Base-by-base conservation (phyloP, 2,329 filamentous ascomycete species). In the Pseudocercospora fijiensis region DNA sequence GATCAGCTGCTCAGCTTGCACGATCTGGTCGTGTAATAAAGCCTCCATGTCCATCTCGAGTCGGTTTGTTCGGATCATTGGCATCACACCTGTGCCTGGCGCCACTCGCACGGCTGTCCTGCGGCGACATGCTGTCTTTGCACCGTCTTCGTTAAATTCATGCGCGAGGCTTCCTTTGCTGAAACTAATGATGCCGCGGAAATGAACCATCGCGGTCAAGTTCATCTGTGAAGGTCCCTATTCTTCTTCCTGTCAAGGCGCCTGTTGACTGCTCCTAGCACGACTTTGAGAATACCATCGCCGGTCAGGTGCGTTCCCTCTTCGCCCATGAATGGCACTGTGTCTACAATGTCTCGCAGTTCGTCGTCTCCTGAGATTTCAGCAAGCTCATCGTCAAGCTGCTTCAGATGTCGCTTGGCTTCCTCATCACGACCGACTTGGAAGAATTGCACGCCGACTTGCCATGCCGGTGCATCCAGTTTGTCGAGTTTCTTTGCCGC, bases 361-460 rank as follows among this genome's bases (percentile, higher is more conserved):
- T 83, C 81, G 28, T 82, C 79, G 28, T 83, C 78, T 26, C 81
- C 79, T n/a, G 78, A 72, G 28, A 85, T 72, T 47, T 84, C 81
- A 1, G 78, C 80, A 37, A 95, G 78, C 3, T 84, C 84, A 75
- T 97, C 90, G 73, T 98, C 94, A 7, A 98, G 82, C 53, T 88
- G 82, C 69, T 84, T 80, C 43, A 98, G 81, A 61, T 89, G 86
- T 68, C 82, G 77, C 1, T 83, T 81, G 0, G 93, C 94, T 0
- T 77, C 80, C 0, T 78, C 73, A 70, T 96, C 91, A 57, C 85
- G 83, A 62, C 95, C 94, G 51, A 98, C 90, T 78, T 97, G 94
- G 81, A 98, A 96, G 80, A 98, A 98, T 76, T 98, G 94, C 62
- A 98, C 86, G 33, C 94, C 94, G 8, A 97, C 82, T 79, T 98